Evolutionary conservation across 2,329 filamentous ascomycete genomes (phyloP).

Genomic region (Ascomycota sp.): DNA sequence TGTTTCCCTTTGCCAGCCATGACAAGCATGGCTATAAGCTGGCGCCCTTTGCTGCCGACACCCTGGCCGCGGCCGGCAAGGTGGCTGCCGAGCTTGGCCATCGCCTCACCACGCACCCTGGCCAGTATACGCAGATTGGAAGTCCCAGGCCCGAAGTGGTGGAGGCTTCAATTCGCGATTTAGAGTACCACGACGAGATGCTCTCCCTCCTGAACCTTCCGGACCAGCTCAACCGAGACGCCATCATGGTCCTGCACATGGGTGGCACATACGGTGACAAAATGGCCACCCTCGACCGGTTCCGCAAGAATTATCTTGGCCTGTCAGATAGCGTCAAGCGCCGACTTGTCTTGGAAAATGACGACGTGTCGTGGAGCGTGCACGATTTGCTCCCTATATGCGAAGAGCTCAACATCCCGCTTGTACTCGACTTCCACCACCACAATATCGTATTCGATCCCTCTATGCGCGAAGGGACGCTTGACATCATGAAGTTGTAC

Average conservation of each 20-base stretch:
- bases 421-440: slow-evolving; percentile 85
- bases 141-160: slow-evolving; percentile 63
- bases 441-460: slow-evolving; percentile 82
- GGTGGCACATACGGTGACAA: slow-evolving; percentile 83
- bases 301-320: slow-evolving; percentile 48
- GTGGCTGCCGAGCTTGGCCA: slow-evolving; percentile 62
- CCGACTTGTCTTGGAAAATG: slow-evolving; percentile 75
- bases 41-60: slow-evolving; percentile 59
- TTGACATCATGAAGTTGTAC: slow-evolving; percentile 53
- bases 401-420: slow-evolving; percentile 78
- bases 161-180: slow-evolving; percentile 51
- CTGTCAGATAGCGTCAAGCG: slow-evolving; percentile 51
- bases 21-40: slow-evolving; percentile 68
- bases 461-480: slow-evolving; percentile 56
- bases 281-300: slow-evolving; percentile 51
- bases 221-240: slow-evolving; percentile 57
- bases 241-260: slow-evolving; percentile 87
- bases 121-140: slow-evolving; percentile 79
- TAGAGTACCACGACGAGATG: slow-evolving; percentile 76
- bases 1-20: slow-evolving; percentile 92
- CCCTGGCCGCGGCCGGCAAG: slow-evolving; percentile 51
- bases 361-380: slow-evolving; percentile 81
- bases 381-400: slow-evolving; percentile 78
- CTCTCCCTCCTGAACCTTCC: slow-evolving; percentile 55
- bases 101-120: slow-evolving; percentile 72